Evolutionary conservation across 768 basidiomycete genomes (phyloP).

Genomic region (Suillus weaverae): DNA sequence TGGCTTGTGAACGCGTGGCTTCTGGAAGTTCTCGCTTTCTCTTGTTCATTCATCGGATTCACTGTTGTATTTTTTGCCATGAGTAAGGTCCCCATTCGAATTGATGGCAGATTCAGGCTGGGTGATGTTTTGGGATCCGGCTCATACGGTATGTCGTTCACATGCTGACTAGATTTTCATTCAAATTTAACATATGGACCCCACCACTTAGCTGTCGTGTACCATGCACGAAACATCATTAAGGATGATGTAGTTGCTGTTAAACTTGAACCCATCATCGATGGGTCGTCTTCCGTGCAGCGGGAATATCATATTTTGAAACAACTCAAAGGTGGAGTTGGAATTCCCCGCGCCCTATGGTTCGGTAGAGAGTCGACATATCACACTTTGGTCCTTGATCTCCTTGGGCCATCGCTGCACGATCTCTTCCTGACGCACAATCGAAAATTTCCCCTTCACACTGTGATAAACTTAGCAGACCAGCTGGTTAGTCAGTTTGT

Average conservation of each 20-base stretch:
- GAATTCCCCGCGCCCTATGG: too few relatives aligned
- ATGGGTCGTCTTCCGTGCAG: background rate
- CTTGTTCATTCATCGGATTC: background rate
- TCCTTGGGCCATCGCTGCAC: too few relatives aligned
- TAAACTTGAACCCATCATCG: background rate
- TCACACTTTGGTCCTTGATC: too few relatives aligned
- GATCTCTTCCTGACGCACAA: too few relatives aligned
- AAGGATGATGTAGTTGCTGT: background rate
- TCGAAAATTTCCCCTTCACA: background rate
- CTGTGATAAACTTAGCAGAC: background rate
- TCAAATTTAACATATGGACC: background rate
- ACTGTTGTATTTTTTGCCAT: background rate
- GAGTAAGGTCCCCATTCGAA: background rate
- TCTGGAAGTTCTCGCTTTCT: background rate
- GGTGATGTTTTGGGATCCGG: background rate
- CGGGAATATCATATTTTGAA: constrained; percentile 2
- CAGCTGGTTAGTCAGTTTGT: constrained; percentile 1
- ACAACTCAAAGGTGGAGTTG: constrained; percentile 5
- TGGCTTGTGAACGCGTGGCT: background rate
- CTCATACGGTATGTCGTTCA: background rate
- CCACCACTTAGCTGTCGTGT: background rate
- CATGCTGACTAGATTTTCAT: background rate
- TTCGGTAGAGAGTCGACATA: too few relatives aligned
- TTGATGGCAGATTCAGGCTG: background rate
- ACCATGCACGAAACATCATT: background rate